Percentiles rank a stretch among this genome's conserved stretches.
phyloP scores from a whole-genome alignment of 768 basidiomycete species.

The Obba rivulosa region DNA sequence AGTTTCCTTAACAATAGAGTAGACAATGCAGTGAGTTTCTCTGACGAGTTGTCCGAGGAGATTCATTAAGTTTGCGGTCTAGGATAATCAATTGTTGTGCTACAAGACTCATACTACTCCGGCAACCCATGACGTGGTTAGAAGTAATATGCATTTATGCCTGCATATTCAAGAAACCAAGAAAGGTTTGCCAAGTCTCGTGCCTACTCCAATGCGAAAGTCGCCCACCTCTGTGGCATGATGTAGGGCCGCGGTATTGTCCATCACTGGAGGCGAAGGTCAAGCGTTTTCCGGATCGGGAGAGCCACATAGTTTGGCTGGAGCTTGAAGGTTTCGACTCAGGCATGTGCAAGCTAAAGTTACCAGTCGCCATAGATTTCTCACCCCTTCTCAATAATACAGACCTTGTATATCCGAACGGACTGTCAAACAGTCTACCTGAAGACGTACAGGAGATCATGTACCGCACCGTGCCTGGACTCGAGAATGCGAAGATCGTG shows the following conservation, averaged over 20 bases:
- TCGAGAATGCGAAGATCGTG: constrained; percentile 81
- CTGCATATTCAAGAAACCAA: constrained; percentile 87
- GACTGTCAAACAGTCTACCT: constrained; percentile 82
- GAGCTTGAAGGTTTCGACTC: constrained; percentile 93
- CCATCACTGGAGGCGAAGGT: constrained; percentile 89
- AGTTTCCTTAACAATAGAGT: constrained; percentile 68
- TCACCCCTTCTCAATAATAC: neutral
- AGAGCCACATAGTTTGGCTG: constrained; percentile 74
- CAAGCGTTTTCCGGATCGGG: constrained; percentile 68
- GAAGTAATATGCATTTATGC: constrained; percentile 69
- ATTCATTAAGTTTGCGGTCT: neutral
- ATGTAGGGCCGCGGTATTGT: constrained; percentile 81
- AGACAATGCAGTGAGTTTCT: constrained; percentile 54
- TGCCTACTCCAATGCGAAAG: neutral
- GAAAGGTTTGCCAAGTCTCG: constrained; percentile 48
- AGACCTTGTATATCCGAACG: constrained; percentile 90
- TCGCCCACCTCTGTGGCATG: neutral
- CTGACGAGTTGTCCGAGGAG: too few species aligned
- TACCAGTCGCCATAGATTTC: too few species aligned
- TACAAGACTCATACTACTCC: constrained; percentile 70
- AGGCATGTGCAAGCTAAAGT: constrained; percentile 49
- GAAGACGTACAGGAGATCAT: constrained; percentile 80
- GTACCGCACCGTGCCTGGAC: constrained; percentile 79
- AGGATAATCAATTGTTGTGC: constrained; percentile 73
- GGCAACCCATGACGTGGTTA: constrained; percentile 69